Conservation (phyloP, 495 filamentous ascomycete species). For the Margaritispora aquatica region DNA sequence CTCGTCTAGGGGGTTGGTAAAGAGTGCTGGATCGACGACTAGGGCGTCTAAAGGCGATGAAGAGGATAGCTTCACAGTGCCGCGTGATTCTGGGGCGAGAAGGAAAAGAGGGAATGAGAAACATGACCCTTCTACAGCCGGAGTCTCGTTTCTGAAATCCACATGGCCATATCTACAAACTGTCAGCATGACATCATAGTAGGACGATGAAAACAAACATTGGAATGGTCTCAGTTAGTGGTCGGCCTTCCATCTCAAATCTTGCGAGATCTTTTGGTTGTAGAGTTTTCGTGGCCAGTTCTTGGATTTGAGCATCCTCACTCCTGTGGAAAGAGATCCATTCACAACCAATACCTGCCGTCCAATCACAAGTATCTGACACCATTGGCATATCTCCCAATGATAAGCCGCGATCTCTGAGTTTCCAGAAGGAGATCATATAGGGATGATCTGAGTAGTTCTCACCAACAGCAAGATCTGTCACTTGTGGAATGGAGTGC, state of each 20-base stretch:
- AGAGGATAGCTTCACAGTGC: neutral
- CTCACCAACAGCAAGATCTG: slow-evolving; percentile 52
- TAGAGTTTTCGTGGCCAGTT: neutral
- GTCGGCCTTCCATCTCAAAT: neutral
- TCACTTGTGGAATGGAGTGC: slow-evolving; percentile 43
- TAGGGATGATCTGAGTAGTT: slow-evolving; percentile 63
- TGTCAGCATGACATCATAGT: too few species aligned
- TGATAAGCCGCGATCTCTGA: slow-evolving; percentile 1
- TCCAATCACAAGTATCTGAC: slow-evolving; percentile 3
- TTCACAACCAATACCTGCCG: neutral
- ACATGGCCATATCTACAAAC: neutral
- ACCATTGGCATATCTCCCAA: slow-evolving; percentile 3
- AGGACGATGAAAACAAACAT: neutral
- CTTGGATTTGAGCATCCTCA: neutral
- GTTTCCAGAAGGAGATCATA: slow-evolving; percentile 35
- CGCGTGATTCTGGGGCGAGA: neutral
- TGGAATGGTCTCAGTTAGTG: neutral
- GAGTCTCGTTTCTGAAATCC: neutral
- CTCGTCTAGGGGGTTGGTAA: neutral
- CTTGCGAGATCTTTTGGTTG: neutral
- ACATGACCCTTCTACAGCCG: neutral
- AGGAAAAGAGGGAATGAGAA: neutral
- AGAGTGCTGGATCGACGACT: slow-evolving; percentile 1
- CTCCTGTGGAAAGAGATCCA: slow-evolving; percentile 1
- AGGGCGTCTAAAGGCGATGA: neutral